A percentile compares a stretch with the other conserved stretches of the same genome.
phyloP scores from a whole-genome alignment of 768 basidiomycete species.

The Mycena rebaudengoi region DNA sequence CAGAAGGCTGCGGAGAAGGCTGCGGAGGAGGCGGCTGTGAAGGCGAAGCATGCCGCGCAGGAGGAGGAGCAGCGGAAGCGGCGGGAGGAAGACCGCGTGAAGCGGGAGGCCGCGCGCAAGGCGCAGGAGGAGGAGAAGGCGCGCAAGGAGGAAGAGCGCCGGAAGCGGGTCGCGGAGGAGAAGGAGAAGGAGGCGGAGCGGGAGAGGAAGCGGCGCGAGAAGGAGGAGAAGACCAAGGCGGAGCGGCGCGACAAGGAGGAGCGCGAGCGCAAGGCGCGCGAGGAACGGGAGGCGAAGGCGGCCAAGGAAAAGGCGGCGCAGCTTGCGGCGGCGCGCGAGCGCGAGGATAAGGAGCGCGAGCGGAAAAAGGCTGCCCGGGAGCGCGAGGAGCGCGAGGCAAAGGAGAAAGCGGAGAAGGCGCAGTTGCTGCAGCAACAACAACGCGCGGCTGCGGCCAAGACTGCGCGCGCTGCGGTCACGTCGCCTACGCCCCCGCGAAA shows the following conservation, averaged over 20 bases:
- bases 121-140: conserved; percentile 84
- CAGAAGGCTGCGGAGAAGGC: conserved; percentile 90
- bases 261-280: conserved; percentile 68
- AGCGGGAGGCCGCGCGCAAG: conserved; percentile 79
- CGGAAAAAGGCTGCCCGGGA: conserved; percentile 48
- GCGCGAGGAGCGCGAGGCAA: conserved; percentile 51
- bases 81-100: conserved; percentile 86
- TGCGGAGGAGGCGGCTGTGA: conserved; percentile 82
- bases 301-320: conserved; percentile 72
- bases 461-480: conserved; percentile 43
- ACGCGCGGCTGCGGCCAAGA: conserved; percentile 45
- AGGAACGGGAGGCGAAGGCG: conserved; percentile 70
- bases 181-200: conserved; percentile 82
- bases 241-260: conserved; percentile 80
- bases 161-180: conserved; percentile 80
- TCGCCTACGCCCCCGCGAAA: conserved; percentile 58
- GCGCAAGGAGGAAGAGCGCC: conserved; percentile 84
- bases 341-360: conserved; percentile 50
- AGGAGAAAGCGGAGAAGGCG: conserved; percentile 37
- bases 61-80: conserved; percentile 86
- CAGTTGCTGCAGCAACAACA: conserved; percentile 56
- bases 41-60: conserved; percentile 76
- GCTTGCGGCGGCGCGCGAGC: conserved; percentile 53
- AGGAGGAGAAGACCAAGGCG: conserved; percentile 73
- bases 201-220: conserved; percentile 77